Evolutionary conservation across 768 basidiomycete genomes (phyloP).

Genomic region (Lyophyllum atratum): DNA sequence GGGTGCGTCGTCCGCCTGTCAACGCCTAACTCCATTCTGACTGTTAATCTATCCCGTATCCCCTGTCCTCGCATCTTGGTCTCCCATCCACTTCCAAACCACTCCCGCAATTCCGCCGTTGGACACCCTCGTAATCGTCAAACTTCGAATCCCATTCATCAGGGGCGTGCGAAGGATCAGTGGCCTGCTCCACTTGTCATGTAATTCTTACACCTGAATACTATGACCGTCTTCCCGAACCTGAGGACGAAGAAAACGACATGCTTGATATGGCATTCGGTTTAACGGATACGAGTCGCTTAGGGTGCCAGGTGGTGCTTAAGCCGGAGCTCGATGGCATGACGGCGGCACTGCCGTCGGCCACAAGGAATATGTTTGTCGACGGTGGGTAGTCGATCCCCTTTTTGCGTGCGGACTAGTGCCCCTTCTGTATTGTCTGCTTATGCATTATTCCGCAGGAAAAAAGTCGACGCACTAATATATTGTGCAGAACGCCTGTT

Average conservation of each 20-base stretch:
- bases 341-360: slow-evolving; percentile 80
- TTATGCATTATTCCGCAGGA: not conserved
- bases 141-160: slow-evolving; percentile 1
- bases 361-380: slow-evolving; percentile 97
- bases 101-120: not conserved
- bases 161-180: slow-evolving; percentile 97
- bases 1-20: slow-evolving; percentile 50
- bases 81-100: not conserved
- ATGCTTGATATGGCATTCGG: slow-evolving; percentile 99
- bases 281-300: slow-evolving; percentile 86
- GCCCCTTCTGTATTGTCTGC: not conserved
- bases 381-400: slow-evolving; percentile 62
- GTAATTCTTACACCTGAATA: slow-evolving; percentile 80
- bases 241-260: slow-evolving; percentile 97
- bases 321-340: slow-evolving; percentile 85
- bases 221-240: slow-evolving; percentile 88
- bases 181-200: slow-evolving; percentile 98
- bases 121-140: not conserved
- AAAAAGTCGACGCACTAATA: slow-evolving; percentile 5
- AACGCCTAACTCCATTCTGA: not conserved
- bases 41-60: not conserved
- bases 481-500: not conserved
- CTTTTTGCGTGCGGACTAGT: not conserved
- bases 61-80: not conserved
- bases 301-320: slow-evolving; percentile 78